Base-by-base conservation (phyloP, 2,329 filamentous ascomycete genomes). In the Aspergillus sp. region DNA sequence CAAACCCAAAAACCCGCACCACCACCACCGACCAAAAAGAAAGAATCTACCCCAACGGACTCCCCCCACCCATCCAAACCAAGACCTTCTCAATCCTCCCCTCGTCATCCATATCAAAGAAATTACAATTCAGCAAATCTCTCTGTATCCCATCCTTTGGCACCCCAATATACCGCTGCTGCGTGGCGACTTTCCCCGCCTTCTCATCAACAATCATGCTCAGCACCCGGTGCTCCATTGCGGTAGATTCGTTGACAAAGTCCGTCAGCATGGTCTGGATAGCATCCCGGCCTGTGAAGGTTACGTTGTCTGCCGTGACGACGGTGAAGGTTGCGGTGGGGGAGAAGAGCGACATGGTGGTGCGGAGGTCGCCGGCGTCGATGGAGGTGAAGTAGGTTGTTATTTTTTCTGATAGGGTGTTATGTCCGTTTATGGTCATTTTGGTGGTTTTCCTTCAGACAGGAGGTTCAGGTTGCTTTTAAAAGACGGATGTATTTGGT, bases 91-190 rank as follows among this genome's bases (percentile, higher is more conserved):
- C 23, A 25, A 62, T 54, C 28, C 32, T 43, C 6, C 57, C 60
- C 19, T 57, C 36, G 0, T 36, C 17, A 15, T 53, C 57, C 2
- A 62, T 8, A 13, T 60, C 57, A 15, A 62, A 62, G 17, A 62
- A 57, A n/a, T 62, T 60, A 10, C 57, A 62, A 45, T 57, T 62
- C 3, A 32, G 5, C 48, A 62, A 50, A 28, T 62, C 53, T 3
- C 43, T 45, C 25, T 49, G 15, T 0, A 53, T 54, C 5, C 60
- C 60, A 6, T 62, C 53, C 5, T 48, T 2, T 5, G 55, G 5
- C 36, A 49, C 43, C 2, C 49, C 60, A 1, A 38, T 45, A 13
- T 54, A 62, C 5, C 19, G 30, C 13, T 62, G 60, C 19, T 60
- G 19, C 2, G 57, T 62, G 4, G 57, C 39, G 10, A 60, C 60